Evolutionary conservation across 129 eudicot genomes (phyloP), one percentile per base, ranked within the genome.

Genomic region (Cynara cardunculus): DNA sequence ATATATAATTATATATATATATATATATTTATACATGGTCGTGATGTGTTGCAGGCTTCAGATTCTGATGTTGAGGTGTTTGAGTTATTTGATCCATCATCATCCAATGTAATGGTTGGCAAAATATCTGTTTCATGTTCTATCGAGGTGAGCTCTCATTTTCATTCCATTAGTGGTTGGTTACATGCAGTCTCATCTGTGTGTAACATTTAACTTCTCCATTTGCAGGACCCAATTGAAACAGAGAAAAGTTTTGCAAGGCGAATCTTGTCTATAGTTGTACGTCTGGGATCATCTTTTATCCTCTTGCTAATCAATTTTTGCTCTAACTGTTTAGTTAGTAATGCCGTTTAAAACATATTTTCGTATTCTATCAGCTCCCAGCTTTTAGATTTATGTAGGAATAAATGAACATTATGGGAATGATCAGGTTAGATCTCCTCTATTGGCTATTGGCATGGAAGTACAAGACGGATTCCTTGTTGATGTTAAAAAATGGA

Each of bases 261-360:
- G 75, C 91, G 96, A 25, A 87, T 94, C 66, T 84, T 94, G 80
- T 87, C 97, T 66, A 84, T 94, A 46, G 94, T 94, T 91, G 98
- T 94, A 87, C 35, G 94, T 83, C 61, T 39, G 56, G 26, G 41
- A 61, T 25, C 68, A 53, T 84, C 81, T 39, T 69, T 67, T 68
- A 53, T 64, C 66, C 34, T 80, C 19, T 37, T 71, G 18, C 22
- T 26, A 28, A 67, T 28, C 66, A 8, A 64, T 73, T 25, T 30
- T 70, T 27, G 4, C 5, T 46, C 37, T 26, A 39, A 46, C 64
- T 27, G 19, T 39, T 31, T 71, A 31, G 59, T 71, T 71, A 71
- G 53, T 21, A 10, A 69, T n/a, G 59, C 56, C 59, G 18, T 69
- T 26, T 69, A 10, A 21, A 37, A 74, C 21, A 69, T 10, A 74